Conservation (phyloP, 805 yeast genomes). For the Monosporozyma aquatica region DNA sequence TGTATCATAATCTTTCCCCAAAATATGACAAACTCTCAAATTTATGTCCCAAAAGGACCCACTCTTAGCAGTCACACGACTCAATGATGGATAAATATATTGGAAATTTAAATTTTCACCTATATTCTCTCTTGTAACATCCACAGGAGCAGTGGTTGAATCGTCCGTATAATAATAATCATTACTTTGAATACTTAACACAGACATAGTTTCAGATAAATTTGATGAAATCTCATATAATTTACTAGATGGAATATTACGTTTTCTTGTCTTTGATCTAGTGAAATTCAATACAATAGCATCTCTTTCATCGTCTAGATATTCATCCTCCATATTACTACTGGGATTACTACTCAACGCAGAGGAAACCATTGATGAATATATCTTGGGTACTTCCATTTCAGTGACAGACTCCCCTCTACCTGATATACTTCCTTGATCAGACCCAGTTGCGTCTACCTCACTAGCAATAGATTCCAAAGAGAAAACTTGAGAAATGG, state of each 20-base stretch:
- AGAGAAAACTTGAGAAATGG: neutral
- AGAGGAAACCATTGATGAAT: neutral
- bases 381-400: neutral
- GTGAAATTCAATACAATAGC: slow-evolving; percentile 20
- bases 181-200: neutral
- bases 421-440: neutral
- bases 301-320: slow-evolving; percentile 8
- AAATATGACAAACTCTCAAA: slow-evolving; percentile 2
- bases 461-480: neutral
- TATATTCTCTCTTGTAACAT: neutral
- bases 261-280: neutral
- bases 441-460: neutral
- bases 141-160: neutral
- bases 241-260: neutral
- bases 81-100: neutral
- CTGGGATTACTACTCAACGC: neutral
- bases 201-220: neutral
- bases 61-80: neutral
- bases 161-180: neutral
- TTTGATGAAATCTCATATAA: neutral
- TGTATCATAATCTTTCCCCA: slow-evolving; percentile 3
- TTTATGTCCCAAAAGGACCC: neutral
- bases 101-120: neutral
- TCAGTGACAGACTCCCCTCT: neutral
- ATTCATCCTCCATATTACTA: slow-evolving; percentile 1